Conservation (phyloP, 768 basidiomycete genomes). For the Boletus sp. region DNA sequence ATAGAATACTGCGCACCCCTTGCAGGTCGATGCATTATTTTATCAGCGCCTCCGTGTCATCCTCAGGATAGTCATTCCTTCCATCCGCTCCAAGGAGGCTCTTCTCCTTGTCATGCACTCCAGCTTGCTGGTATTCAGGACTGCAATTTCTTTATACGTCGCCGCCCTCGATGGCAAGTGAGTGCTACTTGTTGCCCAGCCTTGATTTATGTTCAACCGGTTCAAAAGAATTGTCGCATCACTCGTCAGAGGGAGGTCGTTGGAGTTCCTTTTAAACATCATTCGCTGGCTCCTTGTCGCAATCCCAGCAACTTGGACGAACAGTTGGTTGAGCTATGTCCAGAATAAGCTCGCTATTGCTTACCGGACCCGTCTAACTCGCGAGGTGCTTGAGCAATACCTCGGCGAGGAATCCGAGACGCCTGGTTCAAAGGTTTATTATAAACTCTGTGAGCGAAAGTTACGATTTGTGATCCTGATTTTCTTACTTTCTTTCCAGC, state of each 20-base stretch:
- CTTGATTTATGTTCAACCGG: background rate
- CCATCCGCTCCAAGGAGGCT: slow-evolving; percentile 83
- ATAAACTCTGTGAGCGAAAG: slow-evolving; percentile 74
- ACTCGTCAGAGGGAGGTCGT: slow-evolving; percentile 81
- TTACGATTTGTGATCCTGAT: background rate
- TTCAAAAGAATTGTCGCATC: slow-evolving; percentile 83
- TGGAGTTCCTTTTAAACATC: slow-evolving; percentile 81
- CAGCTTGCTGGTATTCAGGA: slow-evolving; percentile 82
- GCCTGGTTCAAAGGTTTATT: slow-evolving; percentile 81
- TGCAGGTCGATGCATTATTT: slow-evolving; percentile 87
- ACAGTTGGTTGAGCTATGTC: slow-evolving; percentile 89
- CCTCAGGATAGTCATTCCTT: slow-evolving; percentile 85
- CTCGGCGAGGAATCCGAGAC: slow-evolving; percentile 69
- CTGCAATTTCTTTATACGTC: slow-evolving; percentile 91
- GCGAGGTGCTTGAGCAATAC: slow-evolving; percentile 80
- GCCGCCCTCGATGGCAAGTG: slow-evolving; percentile 91
- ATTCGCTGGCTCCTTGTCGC: slow-evolving; percentile 89
- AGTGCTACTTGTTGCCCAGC: slow-evolving; percentile 24
- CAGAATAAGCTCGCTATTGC: slow-evolving; percentile 92
- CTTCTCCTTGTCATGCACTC: slow-evolving; percentile 86
- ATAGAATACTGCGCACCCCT: background rate
- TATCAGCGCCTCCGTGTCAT: slow-evolving; percentile 77
- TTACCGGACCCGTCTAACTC: slow-evolving; percentile 83
- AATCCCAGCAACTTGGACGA: slow-evolving; percentile 90
- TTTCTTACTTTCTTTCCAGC: slow-evolving; percentile 43